Evolutionary conservation across 257 asterid genomes (phyloP).

Genomic region (Jaltomata sinuosa): DNA sequence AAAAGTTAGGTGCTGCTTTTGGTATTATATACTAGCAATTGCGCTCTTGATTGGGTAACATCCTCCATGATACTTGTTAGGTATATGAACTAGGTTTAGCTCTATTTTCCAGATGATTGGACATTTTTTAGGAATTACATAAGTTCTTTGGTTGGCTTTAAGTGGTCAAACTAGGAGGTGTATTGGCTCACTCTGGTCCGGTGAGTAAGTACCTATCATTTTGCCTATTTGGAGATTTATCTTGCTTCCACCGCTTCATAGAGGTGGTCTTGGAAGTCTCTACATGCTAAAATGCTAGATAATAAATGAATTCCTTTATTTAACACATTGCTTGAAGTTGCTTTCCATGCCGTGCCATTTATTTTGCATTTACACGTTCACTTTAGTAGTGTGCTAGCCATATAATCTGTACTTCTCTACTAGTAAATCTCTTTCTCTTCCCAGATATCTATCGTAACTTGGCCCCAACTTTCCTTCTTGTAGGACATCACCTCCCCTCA

Average conservation of each 20-base stretch:
- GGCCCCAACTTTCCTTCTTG: background rate
- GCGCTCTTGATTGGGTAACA: background rate
- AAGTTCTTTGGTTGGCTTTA: no score
- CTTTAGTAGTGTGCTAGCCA: background rate
- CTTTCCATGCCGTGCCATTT: background rate
- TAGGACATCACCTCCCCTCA: slow-evolving; percentile 2
- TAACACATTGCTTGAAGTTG: background rate
- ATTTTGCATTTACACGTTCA: background rate
- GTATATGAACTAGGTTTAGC: background rate
- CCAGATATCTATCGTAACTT: background rate
- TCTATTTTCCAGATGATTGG: background rate
- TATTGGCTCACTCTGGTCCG: background rate
- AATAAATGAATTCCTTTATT: background rate
- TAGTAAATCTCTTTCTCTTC: background rate
- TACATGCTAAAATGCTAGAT: background rate
- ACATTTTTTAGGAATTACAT: background rate
- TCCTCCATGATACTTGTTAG: background rate
- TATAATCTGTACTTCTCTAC: background rate
- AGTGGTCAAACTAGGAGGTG: background rate
- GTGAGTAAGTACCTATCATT: background rate
- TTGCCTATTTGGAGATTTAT: background rate
- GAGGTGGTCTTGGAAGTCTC: background rate
- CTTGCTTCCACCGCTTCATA: background rate
- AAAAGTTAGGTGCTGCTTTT: background rate
- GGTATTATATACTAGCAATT: background rate